A percentile compares a stretch with the other conserved stretches of the same genome.
phyloP scores from a whole-genome alignment of 2,329 filamentous ascomycete species.

The Cordyceps tenuipes region DNA sequence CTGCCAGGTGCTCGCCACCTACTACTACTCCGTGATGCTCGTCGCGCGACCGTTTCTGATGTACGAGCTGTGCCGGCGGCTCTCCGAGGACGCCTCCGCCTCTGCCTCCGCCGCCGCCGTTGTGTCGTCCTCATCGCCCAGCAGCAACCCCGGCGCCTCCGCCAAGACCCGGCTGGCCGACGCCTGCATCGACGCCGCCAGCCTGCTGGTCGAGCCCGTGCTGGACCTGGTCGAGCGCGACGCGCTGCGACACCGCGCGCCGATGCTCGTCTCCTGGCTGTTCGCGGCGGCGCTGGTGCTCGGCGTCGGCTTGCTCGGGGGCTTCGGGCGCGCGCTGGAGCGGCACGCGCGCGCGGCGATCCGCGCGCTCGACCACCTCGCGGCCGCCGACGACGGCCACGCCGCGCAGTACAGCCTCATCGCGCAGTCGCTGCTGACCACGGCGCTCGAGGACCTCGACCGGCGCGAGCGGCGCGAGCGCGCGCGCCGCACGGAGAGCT shows the following conservation, averaged over 20 bases:
- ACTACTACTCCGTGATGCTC: constrained; percentile 51
- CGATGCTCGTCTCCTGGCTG: constrained; percentile 45
- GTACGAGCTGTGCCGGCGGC: constrained; percentile 42
- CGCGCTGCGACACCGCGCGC: constrained; percentile 35
- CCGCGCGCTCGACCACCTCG: constrained; percentile 39
- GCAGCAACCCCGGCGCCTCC: constrained; percentile 17
- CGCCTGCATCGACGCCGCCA: constrained; percentile 47
- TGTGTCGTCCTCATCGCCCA: too few species aligned
- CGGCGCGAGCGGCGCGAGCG: constrained; percentile 39
- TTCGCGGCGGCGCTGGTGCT: constrained; percentile 46
- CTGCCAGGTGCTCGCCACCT: constrained; percentile 43
- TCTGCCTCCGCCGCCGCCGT: background rate
- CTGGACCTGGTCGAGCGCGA: constrained; percentile 35
- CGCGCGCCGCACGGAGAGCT: constrained; percentile 39
- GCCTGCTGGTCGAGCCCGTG: constrained; percentile 43
- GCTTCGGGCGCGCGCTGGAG: constrained; percentile 44
- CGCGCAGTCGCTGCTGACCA: constrained; percentile 39
- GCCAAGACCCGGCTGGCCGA: constrained; percentile 44
- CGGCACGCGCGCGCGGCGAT: constrained; percentile 42
- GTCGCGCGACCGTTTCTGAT: constrained; percentile 48
- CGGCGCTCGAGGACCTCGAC: constrained; percentile 39
- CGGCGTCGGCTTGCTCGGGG: constrained; percentile 41
- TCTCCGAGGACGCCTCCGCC: constrained; percentile 27
- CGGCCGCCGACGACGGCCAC: constrained; percentile 35
- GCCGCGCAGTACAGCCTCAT: constrained; percentile 46